Conservation (phyloP, 148 eudicot species). For the Euryodendron excelsum region DNA sequence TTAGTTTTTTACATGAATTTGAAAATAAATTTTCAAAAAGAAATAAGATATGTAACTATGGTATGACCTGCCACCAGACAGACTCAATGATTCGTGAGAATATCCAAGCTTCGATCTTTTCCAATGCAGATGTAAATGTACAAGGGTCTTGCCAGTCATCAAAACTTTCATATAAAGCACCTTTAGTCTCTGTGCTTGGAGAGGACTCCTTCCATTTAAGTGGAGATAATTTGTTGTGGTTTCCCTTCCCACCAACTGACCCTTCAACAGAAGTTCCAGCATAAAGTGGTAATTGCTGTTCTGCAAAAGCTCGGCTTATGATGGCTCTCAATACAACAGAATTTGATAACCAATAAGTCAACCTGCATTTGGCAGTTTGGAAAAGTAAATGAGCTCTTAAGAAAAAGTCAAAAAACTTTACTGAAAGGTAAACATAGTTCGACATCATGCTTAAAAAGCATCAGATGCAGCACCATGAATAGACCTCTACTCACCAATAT, state of each 20-base stretch:
- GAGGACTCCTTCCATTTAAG: conserved; percentile 55
- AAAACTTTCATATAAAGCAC: conserved; percentile 22
- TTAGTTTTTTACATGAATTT: background rate
- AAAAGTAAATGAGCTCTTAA: background rate
- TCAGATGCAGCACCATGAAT: conserved; percentile 6
- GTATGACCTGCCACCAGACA: conserved; percentile 92
- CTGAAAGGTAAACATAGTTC: background rate
- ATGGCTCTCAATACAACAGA: conserved; percentile 69
- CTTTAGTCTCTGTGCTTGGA: conserved; percentile 28
- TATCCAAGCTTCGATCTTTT: conserved; percentile 82
- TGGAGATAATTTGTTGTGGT: conserved; percentile 37
- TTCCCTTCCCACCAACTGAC: conserved; percentile 27
- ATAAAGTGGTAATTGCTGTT: conserved; percentile 42
- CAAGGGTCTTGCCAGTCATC: conserved; percentile 59
- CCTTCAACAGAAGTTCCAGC: conserved; percentile 32
- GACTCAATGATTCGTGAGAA: conserved; percentile 86
- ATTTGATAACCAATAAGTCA: conserved; percentile 89
- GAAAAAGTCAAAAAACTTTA: background rate
- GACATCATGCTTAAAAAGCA: conserved; percentile 9
- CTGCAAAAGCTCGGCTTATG: conserved; percentile 42
- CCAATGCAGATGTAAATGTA: conserved; percentile 55
- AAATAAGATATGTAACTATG: background rate
- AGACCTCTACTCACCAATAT: background rate
- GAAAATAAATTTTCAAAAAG: background rate
- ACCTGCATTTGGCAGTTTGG: conserved; percentile 37